These are phyloP conservation scores for Hanseniaspora pseudoguilliermondii DNA, from an alignment of 805 yeast species.

Conservation along the genomic window DNA sequence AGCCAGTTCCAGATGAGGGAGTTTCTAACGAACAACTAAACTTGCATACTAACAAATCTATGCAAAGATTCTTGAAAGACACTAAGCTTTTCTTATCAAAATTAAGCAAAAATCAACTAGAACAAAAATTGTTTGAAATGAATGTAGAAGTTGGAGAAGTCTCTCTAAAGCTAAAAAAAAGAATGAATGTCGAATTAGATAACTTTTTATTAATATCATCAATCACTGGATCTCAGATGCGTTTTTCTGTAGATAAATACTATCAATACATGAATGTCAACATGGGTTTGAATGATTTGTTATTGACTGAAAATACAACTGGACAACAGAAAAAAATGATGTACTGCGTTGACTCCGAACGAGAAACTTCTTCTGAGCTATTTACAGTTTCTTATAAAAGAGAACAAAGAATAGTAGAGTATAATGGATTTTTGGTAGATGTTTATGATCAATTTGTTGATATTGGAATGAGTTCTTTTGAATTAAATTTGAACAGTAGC, in stretches of 20 bases:
- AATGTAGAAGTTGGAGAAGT: conserved; percentile 55
- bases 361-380: conserved; percentile 31
- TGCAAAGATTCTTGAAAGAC: conserved; percentile 20
- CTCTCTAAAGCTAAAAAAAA: conserved; percentile 50
- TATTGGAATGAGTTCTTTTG: conserved; percentile 65
- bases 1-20: conserved; percentile 41
- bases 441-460: conserved; percentile 66
- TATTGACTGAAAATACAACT: conserved; percentile 57
- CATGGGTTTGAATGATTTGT: conserved; percentile 49
- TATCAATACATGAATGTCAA: conserved; percentile 51
- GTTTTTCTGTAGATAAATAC: conserved; percentile 48
- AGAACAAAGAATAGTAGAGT: conserved; percentile 45
- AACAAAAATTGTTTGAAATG: conserved; percentile 61
- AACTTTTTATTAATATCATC: conserved; percentile 59
- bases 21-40: conserved; percentile 11
- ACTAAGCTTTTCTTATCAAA: conserved; percentile 25
- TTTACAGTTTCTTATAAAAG: conserved; percentile 49
- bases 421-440: conserved; percentile 40
- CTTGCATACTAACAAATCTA: conserved; percentile 12
- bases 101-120: conserved; percentile 32
- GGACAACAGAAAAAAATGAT: conserved; percentile 55
- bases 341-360: conserved; percentile 45
- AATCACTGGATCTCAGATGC: conserved; percentile 53
- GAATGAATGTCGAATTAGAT: conserved; percentile 48
- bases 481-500: conserved; percentile 60